Percentiles rank a stretch among this genome's conserved stretches.
These are phyloP conservation scores for Colletotrichum sidae DNA, from an alignment of 2,329 filamentous ascomycete genomes.

Conservation along the genomic window DNA sequence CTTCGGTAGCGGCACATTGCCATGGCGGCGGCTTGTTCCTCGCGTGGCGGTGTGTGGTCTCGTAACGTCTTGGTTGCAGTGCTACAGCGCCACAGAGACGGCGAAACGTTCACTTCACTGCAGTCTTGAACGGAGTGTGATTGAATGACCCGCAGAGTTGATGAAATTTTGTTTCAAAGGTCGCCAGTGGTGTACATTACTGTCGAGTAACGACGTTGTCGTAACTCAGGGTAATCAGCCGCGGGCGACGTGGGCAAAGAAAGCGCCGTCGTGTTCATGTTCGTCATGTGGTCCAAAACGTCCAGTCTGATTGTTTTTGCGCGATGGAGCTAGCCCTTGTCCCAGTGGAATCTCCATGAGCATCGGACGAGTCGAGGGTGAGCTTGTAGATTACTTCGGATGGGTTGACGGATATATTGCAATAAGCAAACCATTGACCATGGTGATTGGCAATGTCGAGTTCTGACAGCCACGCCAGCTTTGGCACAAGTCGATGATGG, in stretches of 20 bases:
- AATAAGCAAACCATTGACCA: slow-evolving; percentile 11
- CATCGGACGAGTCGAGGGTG: slow-evolving; percentile 4
- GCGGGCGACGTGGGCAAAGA: not conserved
- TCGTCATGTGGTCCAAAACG: not conserved
- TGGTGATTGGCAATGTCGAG: too few relatives aligned
- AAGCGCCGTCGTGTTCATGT: not conserved
- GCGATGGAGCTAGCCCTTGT: slow-evolving; percentile 2
- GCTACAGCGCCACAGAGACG: too few relatives aligned
- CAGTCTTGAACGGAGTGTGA: too few relatives aligned
- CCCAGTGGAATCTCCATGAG: slow-evolving; percentile 7
- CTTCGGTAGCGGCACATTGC: too few relatives aligned
- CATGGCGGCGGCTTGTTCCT: not conserved
- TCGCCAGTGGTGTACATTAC: not conserved
- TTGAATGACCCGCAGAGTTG: too few relatives aligned
- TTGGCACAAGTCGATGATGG: too few relatives aligned
- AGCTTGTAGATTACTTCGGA: slow-evolving; percentile 15
- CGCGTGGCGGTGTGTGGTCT: not conserved
- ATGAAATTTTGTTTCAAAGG: too few relatives aligned
- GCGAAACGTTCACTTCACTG: too few relatives aligned
- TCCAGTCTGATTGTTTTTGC: slow-evolving; percentile 7
- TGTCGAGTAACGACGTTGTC: not conserved
- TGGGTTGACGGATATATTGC: slow-evolving; percentile 10
- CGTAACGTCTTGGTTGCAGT: too few relatives aligned
- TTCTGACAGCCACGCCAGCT: too few relatives aligned
- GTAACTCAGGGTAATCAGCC: not conserved